phyloP scores from a whole-genome alignment of 352 stramenopile genomes.

The Vaucheria bursata region DNA sequence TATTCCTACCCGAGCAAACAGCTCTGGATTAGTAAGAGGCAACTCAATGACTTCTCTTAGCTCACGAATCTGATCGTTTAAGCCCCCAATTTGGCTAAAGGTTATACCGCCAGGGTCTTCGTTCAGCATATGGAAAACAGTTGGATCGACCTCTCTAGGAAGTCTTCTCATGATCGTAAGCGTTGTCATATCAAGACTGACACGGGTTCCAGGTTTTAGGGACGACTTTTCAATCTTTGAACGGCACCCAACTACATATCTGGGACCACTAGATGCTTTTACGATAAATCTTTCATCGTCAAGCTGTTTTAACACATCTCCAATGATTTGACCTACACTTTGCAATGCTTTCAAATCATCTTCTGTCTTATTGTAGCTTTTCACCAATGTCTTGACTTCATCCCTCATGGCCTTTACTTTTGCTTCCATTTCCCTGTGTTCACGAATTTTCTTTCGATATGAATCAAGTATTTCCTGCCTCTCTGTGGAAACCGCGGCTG shows the following conservation, averaged over 20 bases:
- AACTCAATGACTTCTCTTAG: conserved; percentile 92
- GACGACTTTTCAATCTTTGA: conserved; percentile 85
- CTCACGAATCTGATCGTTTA: conserved; percentile 98
- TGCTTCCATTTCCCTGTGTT: conserved; percentile 46
- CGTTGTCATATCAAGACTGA: conserved; percentile 99
- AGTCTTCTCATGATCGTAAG: conserved; percentile 98
- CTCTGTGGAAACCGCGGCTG: conserved; percentile 10
- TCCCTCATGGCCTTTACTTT: conserved; percentile 90
- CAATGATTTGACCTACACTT: conserved; percentile 97
- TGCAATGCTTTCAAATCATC: conserved; percentile 91
- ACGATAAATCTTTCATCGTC: conserved; percentile 98
- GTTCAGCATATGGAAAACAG: conserved; percentile 99
- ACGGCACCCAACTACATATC: conserved; percentile 95
- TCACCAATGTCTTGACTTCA: conserved; percentile 85
- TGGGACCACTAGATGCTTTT: conserved; percentile 92
- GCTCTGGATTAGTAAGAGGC: conserved; percentile 96
- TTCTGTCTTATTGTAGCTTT: conserved; percentile 97
- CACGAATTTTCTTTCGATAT: conserved; percentile 44
- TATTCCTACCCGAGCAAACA: conserved; percentile 92
- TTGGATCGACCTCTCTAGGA: conserved; percentile 95
- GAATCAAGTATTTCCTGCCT: conserved; percentile 40
- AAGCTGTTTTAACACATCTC: conserved; percentile 93
- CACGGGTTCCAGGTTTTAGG: conserved; percentile 90
- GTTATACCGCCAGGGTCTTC: conserved; percentile 86
- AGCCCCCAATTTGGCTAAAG: conserved; percentile 93